Percentiles rank a stretch among this genome's conserved stretches.
Conservation (phyloP, 768 basidiomycete genomes). For the Rhizopogon salebrosus region DNA sequence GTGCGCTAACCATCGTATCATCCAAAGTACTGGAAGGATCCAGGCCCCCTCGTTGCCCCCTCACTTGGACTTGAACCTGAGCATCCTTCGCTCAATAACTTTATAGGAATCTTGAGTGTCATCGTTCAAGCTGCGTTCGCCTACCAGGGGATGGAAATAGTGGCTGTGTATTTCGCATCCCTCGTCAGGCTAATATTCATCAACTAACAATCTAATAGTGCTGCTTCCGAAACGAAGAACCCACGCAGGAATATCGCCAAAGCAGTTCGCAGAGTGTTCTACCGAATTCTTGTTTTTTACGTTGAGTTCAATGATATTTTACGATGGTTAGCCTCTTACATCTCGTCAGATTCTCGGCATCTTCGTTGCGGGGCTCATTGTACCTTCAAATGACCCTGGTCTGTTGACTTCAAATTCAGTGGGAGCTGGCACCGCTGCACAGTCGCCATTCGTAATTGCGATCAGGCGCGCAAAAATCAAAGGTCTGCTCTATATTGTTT, state of each 20-base stretch:
- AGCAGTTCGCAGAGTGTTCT: conserved; percentile 71
- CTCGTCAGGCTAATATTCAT: conserved; percentile 3
- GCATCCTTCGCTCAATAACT: conserved; percentile 1
- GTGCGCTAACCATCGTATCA: background rate
- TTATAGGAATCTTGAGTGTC: conserved; percentile 39
- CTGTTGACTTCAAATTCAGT: conserved; percentile 32
- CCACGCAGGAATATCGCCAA: conserved; percentile 75
- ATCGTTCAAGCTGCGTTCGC: conserved; percentile 52
- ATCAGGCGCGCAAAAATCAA: conserved; percentile 64
- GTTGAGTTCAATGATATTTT: conserved; percentile 26
- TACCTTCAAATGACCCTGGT: conserved; percentile 53
- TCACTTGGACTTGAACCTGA: background rate
- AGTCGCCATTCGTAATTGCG: conserved; percentile 82
- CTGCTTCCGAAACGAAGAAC: conserved; percentile 73
- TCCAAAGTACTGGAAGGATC: conserved; percentile 41
- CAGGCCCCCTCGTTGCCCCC: conserved; percentile 38
- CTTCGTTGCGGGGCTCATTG: conserved; percentile 69
- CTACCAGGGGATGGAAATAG: conserved; percentile 49
- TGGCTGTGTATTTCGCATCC: conserved; percentile 20
- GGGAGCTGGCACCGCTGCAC: conserved; percentile 57
- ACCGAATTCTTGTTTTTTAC: conserved; percentile 77
- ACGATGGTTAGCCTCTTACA: background rate
- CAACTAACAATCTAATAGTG: conserved; percentile 29
- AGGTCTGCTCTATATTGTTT: conserved; percentile 25
- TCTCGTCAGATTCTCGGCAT: conserved; percentile 54